Percentiles rank a stretch among this genome's conserved stretches.
These are phyloP conservation scores for Aureobasidium sp. DNA, from an alignment of 2,329 filamentous ascomycete genomes.

Conservation along the genomic window DNA sequence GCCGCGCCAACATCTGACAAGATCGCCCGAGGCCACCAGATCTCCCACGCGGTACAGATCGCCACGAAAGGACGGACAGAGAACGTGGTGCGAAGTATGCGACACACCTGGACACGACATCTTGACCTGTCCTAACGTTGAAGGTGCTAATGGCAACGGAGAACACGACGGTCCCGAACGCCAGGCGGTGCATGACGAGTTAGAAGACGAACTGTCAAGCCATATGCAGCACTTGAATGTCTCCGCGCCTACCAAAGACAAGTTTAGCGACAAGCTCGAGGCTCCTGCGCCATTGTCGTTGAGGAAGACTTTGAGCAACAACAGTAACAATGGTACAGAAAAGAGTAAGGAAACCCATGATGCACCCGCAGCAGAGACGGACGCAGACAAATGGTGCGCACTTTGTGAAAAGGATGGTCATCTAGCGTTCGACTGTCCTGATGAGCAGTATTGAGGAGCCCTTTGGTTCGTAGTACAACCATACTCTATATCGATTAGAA, in stretches of 20 bases:
- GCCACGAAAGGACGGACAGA: neutral
- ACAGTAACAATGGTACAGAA: neutral
- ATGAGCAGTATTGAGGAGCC: slow-evolving; percentile 29
- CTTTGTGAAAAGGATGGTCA: slow-evolving; percentile 94
- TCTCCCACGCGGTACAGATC: slow-evolving; percentile 28
- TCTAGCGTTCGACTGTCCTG: slow-evolving; percentile 55
- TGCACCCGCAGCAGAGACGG: slow-evolving; percentile 32
- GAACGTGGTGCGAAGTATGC: neutral
- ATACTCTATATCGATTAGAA: neutral
- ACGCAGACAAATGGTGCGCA: slow-evolving; percentile 91
- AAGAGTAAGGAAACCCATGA: neutral
- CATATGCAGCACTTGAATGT: neutral
- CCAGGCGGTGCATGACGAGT: neutral
- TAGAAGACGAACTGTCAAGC: neutral
- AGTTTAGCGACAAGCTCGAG: slow-evolving; percentile 20
- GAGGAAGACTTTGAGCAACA: slow-evolving; percentile 14
- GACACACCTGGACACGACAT: neutral
- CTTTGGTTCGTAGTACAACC: neutral
- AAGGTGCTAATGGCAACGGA: neutral
- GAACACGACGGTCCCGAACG: neutral
- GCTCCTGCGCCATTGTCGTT: slow-evolving; percentile 8
- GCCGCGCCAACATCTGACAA: slow-evolving; percentile 49
- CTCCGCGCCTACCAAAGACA: neutral
- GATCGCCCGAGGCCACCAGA: slow-evolving; percentile 41
- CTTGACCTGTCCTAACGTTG: neutral